Base-by-base conservation (phyloP, 331 rosid species). In the Quercus phellos region DNA sequence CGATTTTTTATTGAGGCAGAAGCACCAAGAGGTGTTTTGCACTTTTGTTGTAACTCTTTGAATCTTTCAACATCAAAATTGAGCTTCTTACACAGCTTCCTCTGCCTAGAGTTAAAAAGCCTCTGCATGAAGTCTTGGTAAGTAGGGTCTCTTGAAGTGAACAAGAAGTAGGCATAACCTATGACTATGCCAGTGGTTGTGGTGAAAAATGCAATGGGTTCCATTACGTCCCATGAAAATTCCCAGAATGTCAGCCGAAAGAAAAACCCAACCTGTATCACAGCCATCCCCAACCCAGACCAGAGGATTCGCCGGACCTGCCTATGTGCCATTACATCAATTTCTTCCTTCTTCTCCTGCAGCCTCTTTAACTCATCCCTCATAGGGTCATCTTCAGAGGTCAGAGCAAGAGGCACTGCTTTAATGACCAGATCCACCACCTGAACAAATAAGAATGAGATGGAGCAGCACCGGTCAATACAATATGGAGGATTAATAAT, bases 191-290 rank as follows among this genome's bases (percentile, higher is more conserved):
- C 92, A n/a, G 86, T 35, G 5, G 92, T n/a, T 19, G 99, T 95
- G 26, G 94, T 73, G 70, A 95, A 95, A 80, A 87, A 95, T 16
- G 99, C 89, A 24, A 95, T 83, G 19, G 99, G 99, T 70, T 93
- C 99, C 98, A 95, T 92, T 21, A 95, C 92, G 70, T 95, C 99
- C 99, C 99, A 95, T 19, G 99, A 95, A 68, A 93, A 95, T 43
- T 95, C 99, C 99, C 99, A 95, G 90, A 91, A 95, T 19, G 99
- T 95, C 63, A 95, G 84, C 80, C 99, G 77, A 74, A 95, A 95
- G 87, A 95, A 93, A 29, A 95, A 80, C 30, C 90, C 86, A 1
- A 95, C 87, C 55, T 86, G 92, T 5, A 79, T 0, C 55, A 90
- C 3, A 5, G 90, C 80, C 2, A 85, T 50, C 21, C 81, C 93